Evolutionary conservation across 2,329 filamentous ascomycete species (phyloP).

Genomic region (Gaeumannomyces sp.): DNA sequence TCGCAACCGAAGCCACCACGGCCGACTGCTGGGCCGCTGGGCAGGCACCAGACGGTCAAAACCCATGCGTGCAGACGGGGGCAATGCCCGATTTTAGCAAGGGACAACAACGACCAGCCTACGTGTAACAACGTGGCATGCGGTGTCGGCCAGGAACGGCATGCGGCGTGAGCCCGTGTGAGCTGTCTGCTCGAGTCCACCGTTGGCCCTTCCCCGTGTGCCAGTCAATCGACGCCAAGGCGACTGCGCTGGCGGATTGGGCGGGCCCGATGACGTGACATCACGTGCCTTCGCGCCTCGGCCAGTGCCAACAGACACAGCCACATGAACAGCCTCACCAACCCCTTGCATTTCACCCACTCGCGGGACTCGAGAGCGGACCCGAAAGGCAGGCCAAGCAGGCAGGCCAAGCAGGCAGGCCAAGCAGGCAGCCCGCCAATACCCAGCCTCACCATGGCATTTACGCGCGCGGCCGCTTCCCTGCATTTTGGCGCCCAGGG

Average conservation of each 20-base stretch:
- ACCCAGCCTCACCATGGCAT: slow-evolving; percentile 8
- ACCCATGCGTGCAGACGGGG: too few relatives aligned
- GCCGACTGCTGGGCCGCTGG: neutral
- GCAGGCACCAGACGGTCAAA: neutral
- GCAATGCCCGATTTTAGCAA: too few relatives aligned
- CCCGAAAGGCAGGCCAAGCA: neutral
- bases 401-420: slow-evolving; percentile 1
- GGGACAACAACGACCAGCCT: too few relatives aligned
- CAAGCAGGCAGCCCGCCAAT: slow-evolving; percentile 7
- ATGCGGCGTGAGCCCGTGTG: too few relatives aligned
- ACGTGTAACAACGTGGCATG: neutral
- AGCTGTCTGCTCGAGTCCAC: too few relatives aligned
- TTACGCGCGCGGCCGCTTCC: neutral
- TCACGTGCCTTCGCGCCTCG: neutral
- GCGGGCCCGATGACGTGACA: neutral
- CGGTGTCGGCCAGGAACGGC: too few relatives aligned
- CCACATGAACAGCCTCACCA: slow-evolving; percentile 7
- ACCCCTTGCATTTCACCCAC: neutral
- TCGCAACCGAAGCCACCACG: neutral
- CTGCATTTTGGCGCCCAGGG: neutral
- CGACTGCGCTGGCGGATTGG: neutral
- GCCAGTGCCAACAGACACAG: neutral
- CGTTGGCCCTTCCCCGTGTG: neutral
- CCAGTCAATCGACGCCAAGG: neutral
- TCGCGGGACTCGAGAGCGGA: neutral